Evolutionary conservation across 768 basidiomycete genomes (phyloP), one percentile per base, ranked within the genome.

Genomic region (Suillus subalutaceus): DNA sequence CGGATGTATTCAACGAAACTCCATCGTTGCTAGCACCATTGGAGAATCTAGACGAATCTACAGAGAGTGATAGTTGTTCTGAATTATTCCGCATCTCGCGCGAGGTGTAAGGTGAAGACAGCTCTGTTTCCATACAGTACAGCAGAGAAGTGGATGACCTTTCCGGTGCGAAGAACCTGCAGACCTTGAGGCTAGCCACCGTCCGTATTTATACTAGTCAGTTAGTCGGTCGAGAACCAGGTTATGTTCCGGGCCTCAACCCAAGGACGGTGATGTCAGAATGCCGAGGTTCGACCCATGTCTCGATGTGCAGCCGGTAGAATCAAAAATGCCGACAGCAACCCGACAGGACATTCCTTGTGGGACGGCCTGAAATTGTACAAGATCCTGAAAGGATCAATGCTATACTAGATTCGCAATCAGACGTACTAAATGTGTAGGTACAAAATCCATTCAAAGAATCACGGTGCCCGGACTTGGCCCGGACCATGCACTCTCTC

Each of bases 231-330:
- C 20, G 32, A 56, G 20, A 56, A 12, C 55, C 35, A 56, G 32
- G 12, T 20, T 37, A 56, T 56, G 32, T 56, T 56, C 55, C 20
- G 35, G 35, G 10, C 32, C 53, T 10, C 32, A 18, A 55, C 18
- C 12, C 35, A 35, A 35, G 32, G 55, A 56, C 55, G 55, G 55
- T 56, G 55, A 37, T 56, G 55, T 56, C 35, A 56, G 55, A 37
- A n/a, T 7, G 35, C 55, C 55, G 55, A 37, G 32, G 20, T 13
- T n/a, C 10, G 20, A n/a, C 6, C 55, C 12, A 56, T 56, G 35
- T 56, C 35, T 37, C 55, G 55, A 52, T 52, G 15, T 9, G n/a
- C 20, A 13, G 55, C 32, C 35, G 55, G 20, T 37, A 55, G 20
- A 13, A 35, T 35, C 13, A 55, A 20, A 20, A 9, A 55, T 20